Base-by-base conservation (phyloP, 2,329 filamentous ascomycete species). In the Exophiala bonariae region DNA sequence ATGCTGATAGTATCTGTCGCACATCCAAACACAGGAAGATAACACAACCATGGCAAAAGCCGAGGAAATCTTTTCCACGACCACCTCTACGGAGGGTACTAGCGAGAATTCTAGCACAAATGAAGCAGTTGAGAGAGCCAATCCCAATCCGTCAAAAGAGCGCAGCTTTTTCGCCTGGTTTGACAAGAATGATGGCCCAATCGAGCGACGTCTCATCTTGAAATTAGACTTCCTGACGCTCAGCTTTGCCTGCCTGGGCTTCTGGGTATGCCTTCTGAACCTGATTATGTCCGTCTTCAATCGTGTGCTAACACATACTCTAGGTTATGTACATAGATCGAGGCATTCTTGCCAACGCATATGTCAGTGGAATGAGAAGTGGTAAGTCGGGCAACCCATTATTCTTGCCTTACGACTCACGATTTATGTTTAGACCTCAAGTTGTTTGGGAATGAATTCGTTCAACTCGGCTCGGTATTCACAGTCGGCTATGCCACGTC, bases 191-290 rank as follows among this genome's bases (percentile, higher is more conserved):
- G 37, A 28, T 28, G 23, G 19, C 14, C 44, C 44, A 23, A 43
- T 28, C 9, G 49, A 79, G 56, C 71, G 72, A 43, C 64, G 60
- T 26, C 67, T 79, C 8, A 65, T 55, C 17, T 63, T 71, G 40
- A 78, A 79, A 57, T 66, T 78, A 18, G 76, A 78, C 55, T 71
- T 70, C 58, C 76, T 75, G 45, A 64, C 78, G 56, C 58, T 72
- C 2, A 61, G 63, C 2, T 72, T 70, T 50, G 68, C 65, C 9
- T 77, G 75, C 38, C 53, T 78, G 2, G 69, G 66, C 13, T 76
- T 47, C 30, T 47, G 44, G 44, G 44, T 47, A 34, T 14, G 44
- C 18, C 14, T 34, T 22, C 16, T n/a, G 3, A 33, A 16, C n/a
- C n/a, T n/a, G n/a, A n/a, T n/a, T n/a, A n/a, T n/a, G n/a, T n/a